Conservation (phyloP, 768 basidiomycete genomes). For the Rhodotorula diobovata region DNA sequence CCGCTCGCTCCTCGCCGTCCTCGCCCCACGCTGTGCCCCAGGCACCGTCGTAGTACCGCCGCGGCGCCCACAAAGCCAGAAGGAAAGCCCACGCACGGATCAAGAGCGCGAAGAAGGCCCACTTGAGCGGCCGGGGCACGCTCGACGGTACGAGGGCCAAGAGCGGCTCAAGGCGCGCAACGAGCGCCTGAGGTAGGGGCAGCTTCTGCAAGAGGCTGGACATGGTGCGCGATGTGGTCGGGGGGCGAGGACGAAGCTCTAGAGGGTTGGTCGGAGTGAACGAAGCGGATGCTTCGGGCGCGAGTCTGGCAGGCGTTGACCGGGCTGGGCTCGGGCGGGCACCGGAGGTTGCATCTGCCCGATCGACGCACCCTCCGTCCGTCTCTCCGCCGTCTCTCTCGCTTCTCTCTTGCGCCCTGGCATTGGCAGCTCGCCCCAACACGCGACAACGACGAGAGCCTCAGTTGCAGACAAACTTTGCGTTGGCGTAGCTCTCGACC, state of each 20-base stretch:
- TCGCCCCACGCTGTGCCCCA: too few species aligned
- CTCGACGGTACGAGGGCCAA: neutral
- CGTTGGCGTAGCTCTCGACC: constrained; percentile 42
- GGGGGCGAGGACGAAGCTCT: neutral
- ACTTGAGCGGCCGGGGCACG: constrained; percentile 17
- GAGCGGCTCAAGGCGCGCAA: neutral
- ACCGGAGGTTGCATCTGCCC: too few species aligned
- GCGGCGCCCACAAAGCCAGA: neutral
- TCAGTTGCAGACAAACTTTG: constrained; percentile 23
- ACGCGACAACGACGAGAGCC: neutral
- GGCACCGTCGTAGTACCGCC: too few species aligned
- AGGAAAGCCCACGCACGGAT: neutral
- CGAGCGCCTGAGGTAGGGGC: neutral
- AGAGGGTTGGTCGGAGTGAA: too few species aligned
- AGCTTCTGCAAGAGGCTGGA: neutral
- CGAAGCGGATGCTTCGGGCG: too few species aligned
- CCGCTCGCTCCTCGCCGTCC: too few species aligned
- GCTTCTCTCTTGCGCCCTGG: too few species aligned
- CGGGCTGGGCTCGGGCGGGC: too few species aligned
- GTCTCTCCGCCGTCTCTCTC: too few species aligned
- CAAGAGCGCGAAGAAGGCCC: constrained; percentile 4
- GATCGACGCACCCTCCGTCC: too few species aligned
- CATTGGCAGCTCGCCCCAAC: neutral
- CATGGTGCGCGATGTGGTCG: neutral
- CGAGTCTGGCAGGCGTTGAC: too few species aligned